Conservation (phyloP, 1,284 basidiomycete species). For the Sphaerobolus stellatus region DNA sequence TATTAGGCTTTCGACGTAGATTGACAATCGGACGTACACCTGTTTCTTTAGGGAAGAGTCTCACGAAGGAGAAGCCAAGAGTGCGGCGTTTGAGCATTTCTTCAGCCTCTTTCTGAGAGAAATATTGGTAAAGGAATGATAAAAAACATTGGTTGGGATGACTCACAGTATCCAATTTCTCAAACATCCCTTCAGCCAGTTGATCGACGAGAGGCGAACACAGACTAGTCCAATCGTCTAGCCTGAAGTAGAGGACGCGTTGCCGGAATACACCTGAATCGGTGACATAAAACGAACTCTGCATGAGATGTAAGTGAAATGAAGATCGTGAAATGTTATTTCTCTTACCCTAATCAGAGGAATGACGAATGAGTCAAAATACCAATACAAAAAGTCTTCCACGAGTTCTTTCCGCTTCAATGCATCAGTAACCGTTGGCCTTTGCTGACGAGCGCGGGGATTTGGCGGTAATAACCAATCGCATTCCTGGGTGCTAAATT, state of each 20-base stretch:
- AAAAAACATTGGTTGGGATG: not conserved
- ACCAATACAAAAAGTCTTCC: constrained; percentile 89
- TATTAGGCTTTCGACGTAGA: constrained; percentile 61
- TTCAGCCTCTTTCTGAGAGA: constrained; percentile 55
- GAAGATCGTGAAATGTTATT: not conserved
- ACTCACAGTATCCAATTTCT: constrained; percentile 49
- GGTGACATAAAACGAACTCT: constrained; percentile 95
- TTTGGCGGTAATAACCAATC: constrained; percentile 72
- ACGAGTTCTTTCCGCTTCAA: constrained; percentile 75
- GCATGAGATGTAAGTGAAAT: constrained; percentile 6
- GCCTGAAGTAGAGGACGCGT: constrained; percentile 87
- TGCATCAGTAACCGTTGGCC: constrained; percentile 61
- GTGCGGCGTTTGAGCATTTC: constrained; percentile 66
- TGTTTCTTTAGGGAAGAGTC: constrained; percentile 90
- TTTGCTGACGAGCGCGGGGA: constrained; percentile 30
- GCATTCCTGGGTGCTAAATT: constrained; percentile 73
- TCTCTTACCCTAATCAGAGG: constrained; percentile 71
- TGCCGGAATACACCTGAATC: constrained; percentile 90
- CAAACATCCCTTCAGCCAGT: constrained; percentile 66
- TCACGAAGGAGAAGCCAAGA: constrained; percentile 82
- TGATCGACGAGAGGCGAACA: constrained; percentile 78
- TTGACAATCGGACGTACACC: constrained; percentile 97
- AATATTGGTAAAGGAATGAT: not conserved
- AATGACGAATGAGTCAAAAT: constrained; percentile 84
- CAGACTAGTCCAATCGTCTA: constrained; percentile 89